Base-by-base conservation (phyloP, 176 grass and related monocot genomes). In the Chrysopogon serrulatus region DNA sequence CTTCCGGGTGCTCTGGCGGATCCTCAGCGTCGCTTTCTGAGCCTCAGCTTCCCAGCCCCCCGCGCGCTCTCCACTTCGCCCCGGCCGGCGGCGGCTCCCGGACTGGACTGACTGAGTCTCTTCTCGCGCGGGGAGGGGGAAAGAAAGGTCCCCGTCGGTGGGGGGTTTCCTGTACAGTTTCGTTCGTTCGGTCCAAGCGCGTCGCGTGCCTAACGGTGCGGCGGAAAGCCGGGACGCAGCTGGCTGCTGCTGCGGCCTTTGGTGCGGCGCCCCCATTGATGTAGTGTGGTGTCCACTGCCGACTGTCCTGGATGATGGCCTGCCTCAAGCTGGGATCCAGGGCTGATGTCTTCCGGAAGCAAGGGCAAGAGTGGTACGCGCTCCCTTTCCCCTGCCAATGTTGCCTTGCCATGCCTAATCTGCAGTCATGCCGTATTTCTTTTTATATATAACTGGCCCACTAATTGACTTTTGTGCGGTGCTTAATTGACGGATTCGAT, bases 281-380 rank as follows among this genome's bases (percentile, higher is more conserved):
- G 76, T 81, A 34, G 57, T 83, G 79, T 18, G 15, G 78, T 81
- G 18, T 51, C 40, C 42, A 19, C 8, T 33, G 68, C n/a, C n/a
- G n/a, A n/a, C n/a, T n/a, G 41, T 33, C 78, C 21, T 10, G 30
- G 78, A 97, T 23, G 85, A 94, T 94, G 92, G 88, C 90, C 60
- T 89, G 73, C 76, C 45, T 90, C 77, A 92, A 97, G 78, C 80
- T 97, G 73, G 92, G 92, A 83, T 90, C 94, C 37, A 94, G 87
- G 59, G 51, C 85, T 59, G 87, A 92, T 90, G 88, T 80, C 60
- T 92, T 97, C 77, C 90, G 64, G 87, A 91, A 85, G 70, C 83
- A 90, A 92, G 92, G 92, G 28, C 83, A 92, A 6, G 68, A 89
- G 69, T 92, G 92, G 92, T 97, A 97, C 23, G 84, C 62, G 71